These are phyloP conservation scores for Termitomyces eurrhizus DNA, from an alignment of 768 basidiomycete genomes.

Conservation along the genomic window DNA sequence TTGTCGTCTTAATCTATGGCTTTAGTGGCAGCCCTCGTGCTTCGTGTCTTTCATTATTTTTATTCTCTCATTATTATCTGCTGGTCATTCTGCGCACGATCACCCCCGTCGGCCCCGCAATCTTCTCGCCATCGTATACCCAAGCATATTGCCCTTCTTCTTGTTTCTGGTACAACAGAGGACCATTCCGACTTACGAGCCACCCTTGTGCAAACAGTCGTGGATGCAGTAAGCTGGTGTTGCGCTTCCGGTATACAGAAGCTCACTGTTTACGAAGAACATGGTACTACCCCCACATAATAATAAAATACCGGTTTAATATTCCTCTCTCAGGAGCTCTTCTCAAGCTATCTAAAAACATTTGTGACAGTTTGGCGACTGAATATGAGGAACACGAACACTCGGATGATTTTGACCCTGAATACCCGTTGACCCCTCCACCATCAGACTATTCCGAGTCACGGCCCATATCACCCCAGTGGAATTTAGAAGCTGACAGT, in stretches of 20 bases:
- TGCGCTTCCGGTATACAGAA: constrained; percentile 53
- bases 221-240: constrained; percentile 59
- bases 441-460: constrained; percentile 69
- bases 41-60: constrained; percentile 55
- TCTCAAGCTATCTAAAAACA: constrained; percentile 33
- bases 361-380: constrained; percentile 28
- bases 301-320: constrained; percentile 17
- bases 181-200: constrained; percentile 32
- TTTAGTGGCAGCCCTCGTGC: constrained; percentile 41
- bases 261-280: constrained; percentile 69
- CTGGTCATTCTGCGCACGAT: constrained; percentile 35
- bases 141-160: constrained; percentile 61
- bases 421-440: constrained; percentile 78
- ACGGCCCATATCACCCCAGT: constrained; percentile 53
- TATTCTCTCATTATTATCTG: constrained; percentile 44
- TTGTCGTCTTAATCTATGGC: constrained; percentile 31
- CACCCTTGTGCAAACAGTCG: constrained; percentile 49
- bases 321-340: constrained; percentile 34
- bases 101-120: constrained; percentile 35
- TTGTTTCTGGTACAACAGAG: constrained; percentile 43
- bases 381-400: constrained; percentile 17
- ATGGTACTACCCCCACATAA: constrained; percentile 38
- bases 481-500: constrained; percentile 16
- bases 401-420: constrained; percentile 42
- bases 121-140: constrained; percentile 55